A percentile compares a stretch with the other conserved stretches of the same genome.
These are phyloP conservation scores for Sphagnurus paluster DNA, from an alignment of 1,284 basidiomycete species.

Conservation along the genomic window DNA sequence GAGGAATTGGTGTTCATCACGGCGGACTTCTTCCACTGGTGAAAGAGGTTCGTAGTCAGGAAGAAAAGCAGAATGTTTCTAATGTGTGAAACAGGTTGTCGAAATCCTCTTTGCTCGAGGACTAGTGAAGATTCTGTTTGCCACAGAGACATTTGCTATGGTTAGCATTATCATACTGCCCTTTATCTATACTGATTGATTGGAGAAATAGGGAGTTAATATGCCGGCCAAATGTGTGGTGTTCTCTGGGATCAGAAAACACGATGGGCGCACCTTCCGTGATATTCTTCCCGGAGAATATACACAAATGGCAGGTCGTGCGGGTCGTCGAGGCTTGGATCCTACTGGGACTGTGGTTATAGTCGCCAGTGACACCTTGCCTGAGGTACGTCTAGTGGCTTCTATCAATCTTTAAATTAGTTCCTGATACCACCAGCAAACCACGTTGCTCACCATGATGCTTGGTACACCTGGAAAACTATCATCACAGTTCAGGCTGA, in stretches of 20 bases:
- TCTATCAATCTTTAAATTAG: neutral
- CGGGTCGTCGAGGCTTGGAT: constrained; percentile 94
- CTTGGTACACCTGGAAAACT: constrained; percentile 90
- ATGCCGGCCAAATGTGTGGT: constrained; percentile 99
- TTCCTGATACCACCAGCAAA: constrained; percentile 53
- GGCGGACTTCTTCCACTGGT: constrained; percentile 96
- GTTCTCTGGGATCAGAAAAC: constrained; percentile 94
- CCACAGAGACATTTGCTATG: constrained; percentile 99
- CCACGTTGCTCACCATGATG: constrained; percentile 85
- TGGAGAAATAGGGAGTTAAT: constrained; percentile 85
- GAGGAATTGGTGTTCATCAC: constrained; percentile 98
- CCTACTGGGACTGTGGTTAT: constrained; percentile 96
- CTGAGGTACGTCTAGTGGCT: constrained; percentile 59
- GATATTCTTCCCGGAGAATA: constrained; percentile 91
- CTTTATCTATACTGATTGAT: constrained; percentile 1
- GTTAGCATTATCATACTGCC: constrained; percentile 40
- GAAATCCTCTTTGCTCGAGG: constrained; percentile 97
- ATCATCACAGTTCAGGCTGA: constrained; percentile 96
- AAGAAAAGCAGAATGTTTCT: neutral
- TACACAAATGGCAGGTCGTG: constrained; percentile 99
- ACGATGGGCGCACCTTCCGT: constrained; percentile 92
- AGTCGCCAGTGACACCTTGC: constrained; percentile 81
- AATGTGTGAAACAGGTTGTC: constrained; percentile 65
- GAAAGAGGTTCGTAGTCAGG: constrained; percentile 72
- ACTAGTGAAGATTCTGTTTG: constrained; percentile 95